phyloP scores from a whole-genome alignment of 2,329 filamentous ascomycete species.

The Fusarium stilboides region DNA sequence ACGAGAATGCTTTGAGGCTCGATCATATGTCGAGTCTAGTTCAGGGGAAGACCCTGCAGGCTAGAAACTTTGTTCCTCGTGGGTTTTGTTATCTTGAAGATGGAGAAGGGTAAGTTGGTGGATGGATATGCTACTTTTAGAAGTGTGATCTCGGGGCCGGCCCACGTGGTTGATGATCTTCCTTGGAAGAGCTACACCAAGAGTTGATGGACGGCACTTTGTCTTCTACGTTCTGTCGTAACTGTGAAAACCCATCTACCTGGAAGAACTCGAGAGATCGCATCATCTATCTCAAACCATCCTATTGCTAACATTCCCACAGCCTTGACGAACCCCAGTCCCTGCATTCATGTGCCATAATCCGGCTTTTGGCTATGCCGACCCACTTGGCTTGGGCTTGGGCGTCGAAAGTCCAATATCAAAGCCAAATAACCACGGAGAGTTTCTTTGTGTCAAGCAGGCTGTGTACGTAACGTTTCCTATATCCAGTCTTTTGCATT shows the following conservation, averaged over 20 bases:
- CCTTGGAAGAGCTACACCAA: background rate
- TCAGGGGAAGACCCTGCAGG: slow-evolving; percentile 44
- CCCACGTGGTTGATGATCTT: slow-evolving; percentile 15
- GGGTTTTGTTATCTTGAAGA: slow-evolving; percentile 22
- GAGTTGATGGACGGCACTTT: background rate
- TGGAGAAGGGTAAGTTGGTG: slow-evolving; percentile 25
- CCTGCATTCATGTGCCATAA: slow-evolving; percentile 41
- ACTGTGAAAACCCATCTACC: background rate
- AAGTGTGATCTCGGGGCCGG: background rate
- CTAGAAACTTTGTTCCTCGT: slow-evolving; percentile 22
- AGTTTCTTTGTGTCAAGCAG: slow-evolving; percentile 21
- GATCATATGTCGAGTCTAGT: slow-evolving; percentile 33
- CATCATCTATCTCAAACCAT: slow-evolving; percentile 17
- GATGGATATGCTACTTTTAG: slow-evolving; percentile 20
- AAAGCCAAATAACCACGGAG: slow-evolving; percentile 7
- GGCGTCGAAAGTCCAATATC: slow-evolving; percentile 37
- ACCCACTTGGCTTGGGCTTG: slow-evolving; percentile 48
- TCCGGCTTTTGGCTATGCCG: slow-evolving; percentile 45
- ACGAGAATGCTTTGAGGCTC: slow-evolving; percentile 42
- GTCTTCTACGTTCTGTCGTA: background rate
- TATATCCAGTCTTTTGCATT: slow-evolving; percentile 22
- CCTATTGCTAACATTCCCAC: slow-evolving; percentile 19
- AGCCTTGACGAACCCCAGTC: slow-evolving; percentile 32
- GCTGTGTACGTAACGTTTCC: slow-evolving; percentile 26
- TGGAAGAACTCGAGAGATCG: background rate